Evolutionary conservation across 306 rosid species (phyloP), one percentile per base, ranked within the genome.

Genomic region (Carpinus viminea): DNA sequence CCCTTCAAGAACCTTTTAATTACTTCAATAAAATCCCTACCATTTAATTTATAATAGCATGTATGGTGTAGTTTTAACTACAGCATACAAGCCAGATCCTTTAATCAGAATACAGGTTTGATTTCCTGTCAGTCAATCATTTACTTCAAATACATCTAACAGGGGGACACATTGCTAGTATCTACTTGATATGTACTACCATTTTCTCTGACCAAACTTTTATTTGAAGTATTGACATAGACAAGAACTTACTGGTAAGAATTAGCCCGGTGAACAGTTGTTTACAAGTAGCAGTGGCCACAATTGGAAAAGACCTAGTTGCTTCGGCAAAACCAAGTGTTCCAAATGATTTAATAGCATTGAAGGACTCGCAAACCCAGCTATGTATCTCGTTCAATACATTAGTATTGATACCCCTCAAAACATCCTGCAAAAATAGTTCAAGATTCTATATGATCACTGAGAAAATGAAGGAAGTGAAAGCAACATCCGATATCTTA

Each of bases 361-460:
- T 72, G 86, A 87, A 92, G 78, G 97, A 86, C 77, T 87, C 86
- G 45, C 74, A 12, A 72, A 87, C 91, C 98, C 98, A 94, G 64
- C 79, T 55, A 70, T 82, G 81, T 86, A 94, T 91, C 64, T 84
- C 85, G 43, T 84, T 72, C 70, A 92, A 92, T 60, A 89, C 88
- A 70, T 56, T 75, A 75, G 88, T 77, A 75, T 95, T 91, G 38
- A 85, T 82, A 78, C 81, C 90, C 79, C 90, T 87, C 82, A 92
- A 73, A 76, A 89, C 91, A 21, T 80, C 91, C 93, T 93, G 84
- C 85, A 88, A 73, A 68, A 20, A 52, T 17, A 16, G 45, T 15
- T 52, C 4, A 31, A 24, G 5, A 66, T 38, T 34, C 15, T 18
- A 38, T 31, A 17, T 38, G 12, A 41, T 17, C 71, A 17, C 50